These are phyloP conservation scores for Alternaria dauci DNA, from an alignment of 2,329 filamentous ascomycete genomes.

Conservation along the genomic window DNA sequence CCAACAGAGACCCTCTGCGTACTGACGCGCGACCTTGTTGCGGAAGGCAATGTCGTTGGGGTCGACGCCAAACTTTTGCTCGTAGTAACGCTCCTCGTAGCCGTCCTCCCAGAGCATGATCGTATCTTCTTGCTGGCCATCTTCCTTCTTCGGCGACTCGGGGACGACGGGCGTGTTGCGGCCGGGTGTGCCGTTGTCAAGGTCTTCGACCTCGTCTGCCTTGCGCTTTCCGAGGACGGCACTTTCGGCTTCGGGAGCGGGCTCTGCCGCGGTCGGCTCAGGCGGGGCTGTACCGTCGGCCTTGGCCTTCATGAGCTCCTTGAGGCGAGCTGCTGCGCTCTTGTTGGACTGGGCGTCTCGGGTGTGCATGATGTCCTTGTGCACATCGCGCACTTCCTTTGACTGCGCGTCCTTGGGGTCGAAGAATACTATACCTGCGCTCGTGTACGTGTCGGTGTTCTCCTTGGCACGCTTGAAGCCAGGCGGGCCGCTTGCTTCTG, in stretches of 20 bases:
- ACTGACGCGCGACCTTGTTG: slow-evolving; percentile 86
- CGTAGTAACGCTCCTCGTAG: slow-evolving; percentile 94
- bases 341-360: slow-evolving; percentile 81
- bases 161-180: slow-evolving; percentile 63
- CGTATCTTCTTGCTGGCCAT: slow-evolving; percentile 76
- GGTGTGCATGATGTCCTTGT: slow-evolving; percentile 89
- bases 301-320: slow-evolving; percentile 69
- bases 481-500: slow-evolving; percentile 42
- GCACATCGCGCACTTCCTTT: slow-evolving; percentile 63
- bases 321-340: slow-evolving; percentile 88
- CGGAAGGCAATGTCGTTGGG: slow-evolving; percentile 85
- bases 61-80: slow-evolving; percentile 91
- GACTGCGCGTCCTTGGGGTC: slow-evolving; percentile 49
- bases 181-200: slow-evolving; percentile 66
- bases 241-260: slow-evolving; percentile 31
- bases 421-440: slow-evolving; percentile 48
- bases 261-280: slow-evolving; percentile 25
- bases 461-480: slow-evolving; percentile 48
- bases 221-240: slow-evolving; percentile 78
- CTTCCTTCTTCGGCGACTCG: slow-evolving; percentile 53
- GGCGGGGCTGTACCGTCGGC: slow-evolving; percentile 40
- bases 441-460: slow-evolving; percentile 45
- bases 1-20: slow-evolving; percentile 95
- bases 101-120: slow-evolving; percentile 94
- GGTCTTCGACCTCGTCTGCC: slow-evolving; percentile 71